Conservation (phyloP, 2,329 filamentous ascomycete species). For the Fusarium circinatum region DNA sequence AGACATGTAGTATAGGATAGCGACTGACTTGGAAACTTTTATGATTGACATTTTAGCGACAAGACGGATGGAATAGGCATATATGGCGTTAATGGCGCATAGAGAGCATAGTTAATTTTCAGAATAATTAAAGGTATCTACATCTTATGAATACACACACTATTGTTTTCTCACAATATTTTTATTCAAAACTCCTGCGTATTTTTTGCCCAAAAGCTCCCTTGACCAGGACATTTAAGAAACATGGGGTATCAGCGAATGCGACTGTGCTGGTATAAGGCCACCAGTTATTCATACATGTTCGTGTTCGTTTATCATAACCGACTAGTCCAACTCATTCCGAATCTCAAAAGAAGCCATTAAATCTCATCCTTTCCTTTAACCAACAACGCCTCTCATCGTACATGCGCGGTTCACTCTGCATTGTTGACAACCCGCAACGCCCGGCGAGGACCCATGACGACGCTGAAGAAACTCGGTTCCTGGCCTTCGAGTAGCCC, state of each 20-base stretch:
- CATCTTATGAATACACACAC: slow-evolving; percentile 21
- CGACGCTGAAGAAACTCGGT: slow-evolving; percentile 76
- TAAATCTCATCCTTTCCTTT: neutral
- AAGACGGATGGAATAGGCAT: slow-evolving; percentile 15
- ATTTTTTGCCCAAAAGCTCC: neutral
- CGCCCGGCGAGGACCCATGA: slow-evolving; percentile 74
- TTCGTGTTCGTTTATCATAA: slow-evolving; percentile 28
- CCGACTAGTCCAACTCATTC: neutral
- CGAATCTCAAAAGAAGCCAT: neutral
- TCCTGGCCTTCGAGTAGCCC: slow-evolving; percentile 67
- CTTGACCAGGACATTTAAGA: neutral
- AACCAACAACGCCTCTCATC: neutral
- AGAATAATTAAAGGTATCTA: neutral
- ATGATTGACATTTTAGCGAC: slow-evolving; percentile 34
- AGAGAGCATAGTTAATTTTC: neutral
- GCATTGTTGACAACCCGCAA: slow-evolving; percentile 72
- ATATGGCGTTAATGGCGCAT: slow-evolving; percentile 31
- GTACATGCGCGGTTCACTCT: slow-evolving; percentile 39
- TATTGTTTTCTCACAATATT: neutral
- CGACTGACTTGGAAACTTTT: slow-evolving; percentile 1
- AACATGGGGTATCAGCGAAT: slow-evolving; percentile 42
- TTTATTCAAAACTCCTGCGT: neutral
- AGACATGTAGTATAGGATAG: neutral
- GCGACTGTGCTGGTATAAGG: slow-evolving; percentile 5
- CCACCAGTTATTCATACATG: slow-evolving; percentile 17